phyloP scores from a whole-genome alignment of 1,284 basidiomycete genomes.

The Boletus hoseneyae region DNA sequence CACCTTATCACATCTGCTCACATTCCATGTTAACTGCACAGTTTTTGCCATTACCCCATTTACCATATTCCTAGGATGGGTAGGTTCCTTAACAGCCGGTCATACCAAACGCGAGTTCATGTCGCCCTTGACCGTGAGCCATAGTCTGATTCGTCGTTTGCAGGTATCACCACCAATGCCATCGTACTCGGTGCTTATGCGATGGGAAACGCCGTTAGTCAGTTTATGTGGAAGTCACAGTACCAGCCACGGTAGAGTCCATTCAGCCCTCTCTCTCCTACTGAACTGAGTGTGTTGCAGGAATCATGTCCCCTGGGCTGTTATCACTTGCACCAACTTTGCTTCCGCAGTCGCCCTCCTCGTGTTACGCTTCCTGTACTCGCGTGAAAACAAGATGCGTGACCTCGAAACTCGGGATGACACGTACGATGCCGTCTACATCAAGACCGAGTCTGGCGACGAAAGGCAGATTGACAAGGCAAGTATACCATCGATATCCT shows the following conservation, averaged over 20 bases:
- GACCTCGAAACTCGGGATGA: slow-evolving; percentile 54
- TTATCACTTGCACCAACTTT: slow-evolving; percentile 58
- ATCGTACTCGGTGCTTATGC: slow-evolving; percentile 71
- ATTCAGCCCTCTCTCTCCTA: neutral
- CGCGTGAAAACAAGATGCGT: slow-evolving; percentile 61
- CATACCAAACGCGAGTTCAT: slow-evolving; percentile 66
- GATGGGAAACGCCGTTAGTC: slow-evolving; percentile 68
- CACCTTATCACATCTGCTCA: neutral
- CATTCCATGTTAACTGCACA: slow-evolving; percentile 17
- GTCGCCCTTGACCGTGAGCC: neutral
- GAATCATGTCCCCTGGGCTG: slow-evolving; percentile 65
- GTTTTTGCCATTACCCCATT: slow-evolving; percentile 71
- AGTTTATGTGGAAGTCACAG: slow-evolving; percentile 74
- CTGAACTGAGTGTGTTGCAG: slow-evolving; percentile 30
- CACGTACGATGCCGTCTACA: slow-evolving; percentile 62
- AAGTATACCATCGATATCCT: slow-evolving; percentile 17
- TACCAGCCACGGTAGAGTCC: slow-evolving; percentile 58
- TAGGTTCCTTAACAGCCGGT: slow-evolving; percentile 62
- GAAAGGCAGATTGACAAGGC: slow-evolving; percentile 63
- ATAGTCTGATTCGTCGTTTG: slow-evolving; percentile 12
- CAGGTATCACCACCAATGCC: slow-evolving; percentile 69
- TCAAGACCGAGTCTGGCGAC: slow-evolving; percentile 46
- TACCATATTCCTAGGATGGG: slow-evolving; percentile 68
- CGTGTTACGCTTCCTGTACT: slow-evolving; percentile 57
- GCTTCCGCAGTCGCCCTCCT: slow-evolving; percentile 53